Percentiles rank a stretch among this genome's conserved stretches.
phyloP scores from a whole-genome alignment of 495 filamentous ascomycete species.

The Hyaloscypha variabilis region DNA sequence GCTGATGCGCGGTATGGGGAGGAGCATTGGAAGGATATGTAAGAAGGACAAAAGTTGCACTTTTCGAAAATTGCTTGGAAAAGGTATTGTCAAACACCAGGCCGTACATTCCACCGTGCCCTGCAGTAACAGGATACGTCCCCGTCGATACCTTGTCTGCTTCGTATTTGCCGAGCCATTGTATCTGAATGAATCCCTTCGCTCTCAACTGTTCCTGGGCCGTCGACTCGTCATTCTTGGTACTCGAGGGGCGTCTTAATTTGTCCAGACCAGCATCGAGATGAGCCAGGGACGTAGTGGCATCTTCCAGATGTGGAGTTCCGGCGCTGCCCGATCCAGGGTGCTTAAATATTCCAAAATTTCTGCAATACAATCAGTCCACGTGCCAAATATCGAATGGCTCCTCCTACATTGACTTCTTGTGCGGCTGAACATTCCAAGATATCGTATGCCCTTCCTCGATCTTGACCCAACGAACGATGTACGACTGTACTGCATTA shows the following conservation, averaged over 20 bases:
- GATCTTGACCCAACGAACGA: constrained; percentile 95
- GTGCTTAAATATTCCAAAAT: constrained; percentile 97
- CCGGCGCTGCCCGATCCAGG: constrained; percentile 66
- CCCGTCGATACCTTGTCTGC: constrained; percentile 95
- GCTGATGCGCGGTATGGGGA: constrained; percentile 65
- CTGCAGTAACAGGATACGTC: constrained; percentile 73
- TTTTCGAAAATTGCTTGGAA: constrained; percentile 93
- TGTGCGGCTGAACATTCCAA: constrained; percentile 96
- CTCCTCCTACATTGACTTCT: constrained; percentile 77
- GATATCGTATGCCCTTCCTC: constrained; percentile 88
- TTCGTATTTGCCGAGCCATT: constrained; percentile 93
- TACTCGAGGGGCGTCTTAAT: constrained; percentile 19
- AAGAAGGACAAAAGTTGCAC: constrained; percentile 88
- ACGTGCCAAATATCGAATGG: background rate
- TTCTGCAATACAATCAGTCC: constrained; percentile 47
- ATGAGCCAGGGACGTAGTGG: constrained; percentile 13
- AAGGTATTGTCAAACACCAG: constrained; percentile 99
- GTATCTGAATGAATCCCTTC: constrained; percentile 83
- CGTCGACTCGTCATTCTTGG: constrained; percentile 53
- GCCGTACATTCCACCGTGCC: constrained; percentile 89
- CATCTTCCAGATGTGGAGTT: constrained; percentile 21
- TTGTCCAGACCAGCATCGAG: constrained; percentile 20
- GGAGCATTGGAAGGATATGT: constrained; percentile 86
- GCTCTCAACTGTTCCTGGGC: constrained; percentile 80
- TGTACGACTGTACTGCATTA: constrained; percentile 72